phyloP scores from a whole-genome alignment of 1,139 yeast species.

The Protomyces gravidus region DNA sequence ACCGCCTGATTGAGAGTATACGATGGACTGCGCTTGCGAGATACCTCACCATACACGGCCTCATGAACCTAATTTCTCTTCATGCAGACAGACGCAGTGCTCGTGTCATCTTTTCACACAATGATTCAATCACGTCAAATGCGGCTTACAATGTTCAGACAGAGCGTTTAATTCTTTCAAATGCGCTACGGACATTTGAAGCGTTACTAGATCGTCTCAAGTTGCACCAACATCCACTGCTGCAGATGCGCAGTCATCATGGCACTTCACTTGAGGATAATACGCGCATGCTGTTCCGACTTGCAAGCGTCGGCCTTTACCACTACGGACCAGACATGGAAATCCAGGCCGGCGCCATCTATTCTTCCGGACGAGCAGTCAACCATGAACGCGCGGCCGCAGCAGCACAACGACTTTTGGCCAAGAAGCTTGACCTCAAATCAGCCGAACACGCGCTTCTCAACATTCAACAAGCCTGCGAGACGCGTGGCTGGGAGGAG shows the following conservation, averaged over 20 bases:
- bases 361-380: neutral
- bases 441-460: neutral
- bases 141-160: neutral
- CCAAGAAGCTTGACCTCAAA: neutral
- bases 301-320: neutral
- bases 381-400: neutral
- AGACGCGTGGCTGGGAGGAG: neutral
- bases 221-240: neutral
- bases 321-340: slow-evolving; percentile 5
- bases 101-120: slow-evolving; percentile 1
- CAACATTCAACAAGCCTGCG: slow-evolving; percentile 1
- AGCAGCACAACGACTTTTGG: neutral
- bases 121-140: neutral
- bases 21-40: neutral
- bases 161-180: neutral
- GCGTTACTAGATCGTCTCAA: neutral
- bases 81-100: slow-evolving; percentile 2
- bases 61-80: slow-evolving; percentile 1
- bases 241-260: neutral
- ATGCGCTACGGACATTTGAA: neutral
- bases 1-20: neutral
- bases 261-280: neutral
- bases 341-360: slow-evolving; percentile 2
- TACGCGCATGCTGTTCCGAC: slow-evolving; percentile 4
- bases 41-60: neutral